Evolutionary conservation across 2,329 filamentous ascomycete genomes (phyloP), one percentile per base, ranked within the genome.

Genomic region (Alternaria solani): DNA sequence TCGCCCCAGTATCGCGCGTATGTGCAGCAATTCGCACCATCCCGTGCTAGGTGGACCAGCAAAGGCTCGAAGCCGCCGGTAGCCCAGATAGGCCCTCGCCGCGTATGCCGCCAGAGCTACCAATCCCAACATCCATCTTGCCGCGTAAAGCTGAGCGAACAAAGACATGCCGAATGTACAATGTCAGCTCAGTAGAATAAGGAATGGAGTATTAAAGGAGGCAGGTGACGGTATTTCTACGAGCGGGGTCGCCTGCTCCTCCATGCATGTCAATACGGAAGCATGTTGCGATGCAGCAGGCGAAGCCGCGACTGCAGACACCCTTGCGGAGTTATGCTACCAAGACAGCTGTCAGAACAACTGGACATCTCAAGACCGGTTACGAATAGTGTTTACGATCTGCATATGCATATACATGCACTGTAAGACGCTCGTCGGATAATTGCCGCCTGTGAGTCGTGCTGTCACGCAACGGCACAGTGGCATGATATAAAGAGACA

Each of bases 21-120:
- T 56, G 32, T 74, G 72, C 65, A 66, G 65, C 20, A 71, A 11
- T 46, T 70, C 69, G n/a, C 57, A 70, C 64, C 69, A 71, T 3
- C 66, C 67, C 1, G 70, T 68, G 32, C 62, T 61, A 39, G 63
- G 65, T 16, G 72, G 71, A 6, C 70, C 71, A 41, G 57, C 58
- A 52, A 72, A 71, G 7, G 61, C 54, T 32, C 61, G 62, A 20
- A 73, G 63, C 14, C 65, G 64, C 32, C 48, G 41, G 44, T 66
- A 71, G 23, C 47, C 59, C 23, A 57, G 63, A 38, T 57, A 65
- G 28, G 67, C 67, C 30, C 46, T 54, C 36, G 48, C 57, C 7
- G 55, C 34, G 20, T 66, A 70, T 18, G 59, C 25, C 20, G 43
- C 26, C 5, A 60, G 12, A 38, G 44, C 20, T 11, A 55, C 42